Percentiles rank a stretch among this genome's conserved stretches.
Conservation (phyloP, 345 rosid genomes). For the Tarenaya hassleriana region DNA sequence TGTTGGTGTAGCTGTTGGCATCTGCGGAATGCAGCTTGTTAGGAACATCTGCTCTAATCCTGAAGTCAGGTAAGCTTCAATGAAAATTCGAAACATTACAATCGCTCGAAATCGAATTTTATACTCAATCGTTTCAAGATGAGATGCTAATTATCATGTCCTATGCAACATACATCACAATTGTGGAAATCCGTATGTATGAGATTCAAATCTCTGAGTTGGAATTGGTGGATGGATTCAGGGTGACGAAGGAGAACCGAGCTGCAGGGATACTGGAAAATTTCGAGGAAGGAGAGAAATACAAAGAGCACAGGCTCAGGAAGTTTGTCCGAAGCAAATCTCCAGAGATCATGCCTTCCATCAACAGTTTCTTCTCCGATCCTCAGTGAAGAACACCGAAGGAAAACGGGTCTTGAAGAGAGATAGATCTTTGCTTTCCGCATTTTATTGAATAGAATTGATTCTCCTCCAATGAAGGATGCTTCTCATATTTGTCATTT, state of each 20-base stretch:
- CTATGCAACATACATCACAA: background rate
- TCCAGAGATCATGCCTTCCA: slow-evolving; percentile 71
- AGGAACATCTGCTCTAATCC: slow-evolving; percentile 77
- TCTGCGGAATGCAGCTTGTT: slow-evolving; percentile 62
- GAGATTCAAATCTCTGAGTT: background rate
- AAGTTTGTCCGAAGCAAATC: slow-evolving; percentile 56
- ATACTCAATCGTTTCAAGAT: too few species aligned
- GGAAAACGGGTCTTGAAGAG: background rate
- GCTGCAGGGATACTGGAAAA: slow-evolving; percentile 80
- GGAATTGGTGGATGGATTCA: slow-evolving; percentile 22
- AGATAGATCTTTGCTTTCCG: too few species aligned
- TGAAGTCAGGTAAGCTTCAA: slow-evolving; percentile 58
- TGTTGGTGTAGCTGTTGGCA: slow-evolving; percentile 67
- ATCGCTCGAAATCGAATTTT: too few species aligned
- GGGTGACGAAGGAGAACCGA: slow-evolving; percentile 71
- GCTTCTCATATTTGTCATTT: too few species aligned
- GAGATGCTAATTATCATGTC: background rate
- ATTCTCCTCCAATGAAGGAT: too few species aligned
- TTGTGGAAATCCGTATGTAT: background rate
- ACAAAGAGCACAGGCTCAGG: slow-evolving; percentile 55
- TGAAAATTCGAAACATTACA: background rate
- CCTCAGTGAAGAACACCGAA: slow-evolving; percentile 32
- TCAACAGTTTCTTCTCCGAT: slow-evolving; percentile 73
- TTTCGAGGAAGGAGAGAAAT: slow-evolving; percentile 58
- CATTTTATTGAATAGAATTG: too few species aligned